Evolutionary conservation across 2,329 filamentous ascomycete species (phyloP), one percentile per base, ranked within the genome.

Genomic region (Calonectria hawksworthii): DNA sequence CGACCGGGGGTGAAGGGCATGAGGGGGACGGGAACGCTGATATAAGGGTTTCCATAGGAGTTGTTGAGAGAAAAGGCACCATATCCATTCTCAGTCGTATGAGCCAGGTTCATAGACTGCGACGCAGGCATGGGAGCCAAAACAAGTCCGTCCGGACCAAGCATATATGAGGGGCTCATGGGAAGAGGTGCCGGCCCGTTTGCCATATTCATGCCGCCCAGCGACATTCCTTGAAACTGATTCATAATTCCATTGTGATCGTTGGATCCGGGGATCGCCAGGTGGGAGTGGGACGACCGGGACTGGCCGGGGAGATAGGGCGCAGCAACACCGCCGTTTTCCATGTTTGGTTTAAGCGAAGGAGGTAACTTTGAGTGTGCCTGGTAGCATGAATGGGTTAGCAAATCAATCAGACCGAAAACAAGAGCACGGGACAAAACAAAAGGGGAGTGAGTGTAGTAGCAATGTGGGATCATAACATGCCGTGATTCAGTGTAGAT

Each of bases 1-100:
- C 90, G 89, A n/a, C 87, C 89, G 26, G 90, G 89, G 16, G 89
- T 90, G 80, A 87, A 90, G 4, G 90, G 90, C 79, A 90, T 82
- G 51, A 89, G 82, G 13, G 85, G 82, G 66, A 85, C 79, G 21
- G 83, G 84, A 76, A 84, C 77, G 67, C 82, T 83, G 73, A 84
- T 83, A 78, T 85, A 87, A 38, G 84, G 83, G 66, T 84, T 82
- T 34, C 82, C 82, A 68, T 85, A 86, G 66, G 84, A 84, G 50
- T 78, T 81, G 50, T 83, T 80, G 56, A 85, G 76, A 9, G 83
- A 79, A 73, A 82, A 86, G 34, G 78, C 79, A 26, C 80, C 77
- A 79, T 85, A 87, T 9, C 80, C 81, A 41, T 80, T 80, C 65
- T 86, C 85, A 36, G 76, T 83, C 30, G 81, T 77, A 68, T 85